These are phyloP conservation scores for Elsinoe arachidis DNA, from an alignment of 2,329 filamentous ascomycete species.

Conservation along the genomic window DNA sequence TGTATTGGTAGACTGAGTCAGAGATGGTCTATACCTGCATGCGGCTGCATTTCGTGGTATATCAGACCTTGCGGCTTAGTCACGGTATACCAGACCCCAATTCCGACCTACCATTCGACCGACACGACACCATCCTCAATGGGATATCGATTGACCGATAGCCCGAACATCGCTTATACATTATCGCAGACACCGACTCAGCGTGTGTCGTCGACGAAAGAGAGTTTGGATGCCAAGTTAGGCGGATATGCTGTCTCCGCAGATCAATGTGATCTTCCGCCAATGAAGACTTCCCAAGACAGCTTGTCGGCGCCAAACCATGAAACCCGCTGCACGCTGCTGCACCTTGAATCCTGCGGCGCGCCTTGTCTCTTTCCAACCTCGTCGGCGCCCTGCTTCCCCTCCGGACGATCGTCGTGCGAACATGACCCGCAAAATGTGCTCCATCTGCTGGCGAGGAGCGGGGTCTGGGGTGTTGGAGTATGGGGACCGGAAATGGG, in stretches of 20 bases:
- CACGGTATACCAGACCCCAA: not conserved
- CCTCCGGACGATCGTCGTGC: constrained; percentile 10
- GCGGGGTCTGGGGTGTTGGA: constrained; percentile 10
- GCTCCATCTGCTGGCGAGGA: not conserved
- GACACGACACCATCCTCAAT: not conserved
- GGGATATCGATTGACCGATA: constrained; percentile 2
- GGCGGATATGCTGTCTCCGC: not conserved
- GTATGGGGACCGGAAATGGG: not conserved
- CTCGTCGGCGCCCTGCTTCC: constrained; percentile 1
- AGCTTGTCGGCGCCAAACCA: not conserved
- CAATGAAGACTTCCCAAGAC: not conserved
- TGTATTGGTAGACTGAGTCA: no score
- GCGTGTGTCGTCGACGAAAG: not conserved
- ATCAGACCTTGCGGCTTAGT: not conserved
- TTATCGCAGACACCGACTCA: not conserved
- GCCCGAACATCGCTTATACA: not conserved
- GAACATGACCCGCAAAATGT: constrained; percentile 2
- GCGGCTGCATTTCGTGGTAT: not conserved
- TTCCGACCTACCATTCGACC: not conserved
- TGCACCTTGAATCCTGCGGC: not conserved
- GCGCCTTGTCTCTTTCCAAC: not conserved
- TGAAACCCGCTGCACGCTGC: not conserved
- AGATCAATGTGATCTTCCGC: constrained; percentile 8
- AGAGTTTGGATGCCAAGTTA: not conserved
- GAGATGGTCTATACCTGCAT: constrained; percentile 11